phyloP scores from a whole-genome alignment of 2,329 filamentous ascomycete genomes.

The Rhynchosporium secalis region DNA sequence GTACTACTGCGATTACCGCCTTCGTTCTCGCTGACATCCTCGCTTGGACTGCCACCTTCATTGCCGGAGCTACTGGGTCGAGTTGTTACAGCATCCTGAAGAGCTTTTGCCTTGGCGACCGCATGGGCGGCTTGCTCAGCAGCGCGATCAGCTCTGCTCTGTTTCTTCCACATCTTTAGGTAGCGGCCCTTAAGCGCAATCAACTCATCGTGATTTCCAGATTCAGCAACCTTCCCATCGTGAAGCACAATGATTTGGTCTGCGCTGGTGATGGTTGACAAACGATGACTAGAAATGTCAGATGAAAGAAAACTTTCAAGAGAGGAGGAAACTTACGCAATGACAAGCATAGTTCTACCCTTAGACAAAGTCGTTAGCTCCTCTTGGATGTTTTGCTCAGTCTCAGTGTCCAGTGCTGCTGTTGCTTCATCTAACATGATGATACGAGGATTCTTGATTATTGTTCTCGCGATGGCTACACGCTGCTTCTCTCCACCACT shows the following conservation, averaged over 20 bases:
- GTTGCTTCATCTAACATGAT: conserved; percentile 94
- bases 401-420: conserved; percentile 86
- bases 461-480: conserved; percentile 89
- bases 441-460: conserved; percentile 87
- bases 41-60: conserved; percentile 30
- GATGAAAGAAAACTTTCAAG: conserved; percentile 76
- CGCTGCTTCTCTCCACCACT: conserved; percentile 93
- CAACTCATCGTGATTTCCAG: conserved; percentile 76
- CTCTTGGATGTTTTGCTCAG: conserved; percentile 88
- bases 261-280: conserved; percentile 88
- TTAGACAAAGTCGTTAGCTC: conserved; percentile 79
- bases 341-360: conserved; percentile 90
- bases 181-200: conserved; percentile 72
- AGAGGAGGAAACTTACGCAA: conserved; percentile 64
- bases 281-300: conserved; percentile 68
- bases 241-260: conserved; percentile 84
- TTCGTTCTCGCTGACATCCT: conserved; percentile 37
- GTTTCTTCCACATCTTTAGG: conserved; percentile 82
- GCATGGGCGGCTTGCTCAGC: conserved; percentile 53
- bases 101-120: conserved; percentile 37
- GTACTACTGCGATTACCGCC: conserved; percentile 28
- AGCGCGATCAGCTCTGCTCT: conserved; percentile 75
- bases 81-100: conserved; percentile 34
- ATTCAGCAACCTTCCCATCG: conserved; percentile 74
- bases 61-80: conserved; percentile 36